Conservation (phyloP, 768 basidiomycete species). For the Amanita phalloides region DNA sequence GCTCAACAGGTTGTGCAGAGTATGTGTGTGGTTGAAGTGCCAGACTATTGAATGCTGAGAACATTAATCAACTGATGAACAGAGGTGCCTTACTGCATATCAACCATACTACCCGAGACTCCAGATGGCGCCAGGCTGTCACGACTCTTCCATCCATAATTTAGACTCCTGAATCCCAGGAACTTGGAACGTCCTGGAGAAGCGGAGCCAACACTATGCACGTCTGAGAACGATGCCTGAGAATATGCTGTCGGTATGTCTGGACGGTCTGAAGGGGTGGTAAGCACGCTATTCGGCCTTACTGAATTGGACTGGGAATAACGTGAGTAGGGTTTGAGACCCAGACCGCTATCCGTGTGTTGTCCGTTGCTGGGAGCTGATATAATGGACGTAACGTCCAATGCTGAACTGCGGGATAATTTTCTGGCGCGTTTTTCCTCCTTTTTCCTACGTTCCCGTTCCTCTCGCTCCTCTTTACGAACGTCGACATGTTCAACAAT, state of each 20-base stretch:
- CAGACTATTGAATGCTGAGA: slow-evolving; percentile 35
- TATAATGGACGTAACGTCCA: slow-evolving; percentile 66
- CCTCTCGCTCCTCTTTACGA: slow-evolving; percentile 68
- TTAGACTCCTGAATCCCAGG: slow-evolving; percentile 67
- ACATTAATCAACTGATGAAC: background rate
- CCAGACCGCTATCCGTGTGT: slow-evolving; percentile 47
- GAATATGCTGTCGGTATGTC: slow-evolving; percentile 61
- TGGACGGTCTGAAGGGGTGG: slow-evolving; percentile 46
- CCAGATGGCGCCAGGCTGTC: slow-evolving; percentile 77
- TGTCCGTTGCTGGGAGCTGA: slow-evolving; percentile 49
- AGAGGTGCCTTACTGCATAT: slow-evolving; percentile 70
- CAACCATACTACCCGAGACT: slow-evolving; percentile 80
- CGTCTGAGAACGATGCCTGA: slow-evolving; percentile 73
- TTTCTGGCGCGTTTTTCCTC: slow-evolving; percentile 70
- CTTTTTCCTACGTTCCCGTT: slow-evolving; percentile 54
- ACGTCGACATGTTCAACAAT: slow-evolving; percentile 85
- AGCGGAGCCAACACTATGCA: slow-evolving; percentile 58
- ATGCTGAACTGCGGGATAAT: slow-evolving; percentile 56
- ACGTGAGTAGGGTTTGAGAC: slow-evolving; percentile 46
- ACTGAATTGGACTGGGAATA: slow-evolving; percentile 43
- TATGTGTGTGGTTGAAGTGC: slow-evolving; percentile 46
- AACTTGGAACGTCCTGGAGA: slow-evolving; percentile 67
- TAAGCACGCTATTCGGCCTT: slow-evolving; percentile 52
- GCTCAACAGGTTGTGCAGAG: slow-evolving; percentile 25
- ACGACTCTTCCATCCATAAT: slow-evolving; percentile 65